Evolutionary conservation across 2,329 filamentous ascomycete genomes (phyloP), one percentile per base, ranked within the genome.

Genomic region (Aspergillus persii): DNA sequence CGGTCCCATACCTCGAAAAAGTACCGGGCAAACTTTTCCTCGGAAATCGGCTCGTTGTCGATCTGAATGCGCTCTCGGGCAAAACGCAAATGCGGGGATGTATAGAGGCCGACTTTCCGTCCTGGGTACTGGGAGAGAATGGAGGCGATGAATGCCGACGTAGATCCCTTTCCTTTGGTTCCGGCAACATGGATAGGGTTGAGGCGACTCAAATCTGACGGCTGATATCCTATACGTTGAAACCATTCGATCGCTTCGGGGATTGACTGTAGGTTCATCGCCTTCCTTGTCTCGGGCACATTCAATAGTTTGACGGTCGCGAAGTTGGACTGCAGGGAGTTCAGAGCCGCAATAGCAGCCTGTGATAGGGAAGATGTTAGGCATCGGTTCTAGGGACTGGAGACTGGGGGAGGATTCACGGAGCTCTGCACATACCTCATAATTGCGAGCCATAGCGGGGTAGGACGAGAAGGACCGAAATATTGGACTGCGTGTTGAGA

Each of bases 161-260:
- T 92, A 2, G 91, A 95, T 46, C 93, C 93, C 75, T 97, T 98
- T 61, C 94, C 94, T 74, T 97, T 98, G 4, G 93, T 97, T 11
- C 94, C 94, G 1, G 94, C 91, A 50, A 98, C 87, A 72, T 98
- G 94, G 61, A 98, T 86, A 65, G 83, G 78, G 60, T 84, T 88
- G 62, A 89, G 70, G 8, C 71, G 76, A 63, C 87, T 79, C 66
- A 89, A 82, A 60, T 88, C 85, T 12, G 83, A 81, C 18, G 86
- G 85, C 85, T 88, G 78, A 76, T 96, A 91, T 52, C 91, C 91
- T 56, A 91, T 87, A 61, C 89, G 89, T 50, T 77, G 80, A 64
- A 91, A 86, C 89, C 90, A 96, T 66, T 86, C 84, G 30, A 88
- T 79, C 84, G 95, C 94, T 73, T 96, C 91, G 0, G 91, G 90